Base-by-base conservation (phyloP, 2,329 filamentous ascomycete species). In the Didymella sp. region DNA sequence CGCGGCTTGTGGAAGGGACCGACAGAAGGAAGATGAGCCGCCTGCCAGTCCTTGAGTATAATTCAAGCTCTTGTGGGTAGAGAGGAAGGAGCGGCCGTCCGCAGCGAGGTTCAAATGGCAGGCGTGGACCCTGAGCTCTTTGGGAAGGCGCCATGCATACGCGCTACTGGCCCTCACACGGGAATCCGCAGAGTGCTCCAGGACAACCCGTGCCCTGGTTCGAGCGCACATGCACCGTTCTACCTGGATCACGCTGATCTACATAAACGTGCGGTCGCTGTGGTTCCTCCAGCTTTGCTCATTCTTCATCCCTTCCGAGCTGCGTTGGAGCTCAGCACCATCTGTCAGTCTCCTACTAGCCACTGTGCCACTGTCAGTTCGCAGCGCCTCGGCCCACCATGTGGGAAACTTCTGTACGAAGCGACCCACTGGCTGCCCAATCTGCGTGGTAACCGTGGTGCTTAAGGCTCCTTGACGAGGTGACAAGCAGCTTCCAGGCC, bases 391-490 rank as follows among this genome's bases (percentile, higher is more conserved):
- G 52, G 52, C 56, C 40, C 56, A 58, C 47, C 40, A 28, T 45
- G 44, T 42, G 44, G 38, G 43, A 42, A 44, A 27, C 54, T 17
- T 52, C 48, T 48, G 43, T 45, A 38, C 48, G 38, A 58, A 30
- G 42, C 45, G 63, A 51, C 55, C 64, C 64, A 61, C 61, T 54
- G 42, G 52, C 61, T 48, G 51, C 58, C 60, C 59, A 49, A 63
- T 51, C 42, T 67, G 55, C 59, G 61, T 63, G 51, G 56, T 42
- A 60, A 86, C 86, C 46, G 80, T 79, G 59, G 86, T 83, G 58
- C 90, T 90, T 88, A 87, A 87, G 70, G 89, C 86, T 62, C 80
- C 95, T 64, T 80, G 54, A 57, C 54, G 51, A 52, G 37, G 48
- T 88, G 48, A 85, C 91, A 69, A 84, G 87, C 66, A 85, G 40